phyloP scores from a whole-genome alignment of 2,329 filamentous ascomycete genomes.

The Nemania diffusa region DNA sequence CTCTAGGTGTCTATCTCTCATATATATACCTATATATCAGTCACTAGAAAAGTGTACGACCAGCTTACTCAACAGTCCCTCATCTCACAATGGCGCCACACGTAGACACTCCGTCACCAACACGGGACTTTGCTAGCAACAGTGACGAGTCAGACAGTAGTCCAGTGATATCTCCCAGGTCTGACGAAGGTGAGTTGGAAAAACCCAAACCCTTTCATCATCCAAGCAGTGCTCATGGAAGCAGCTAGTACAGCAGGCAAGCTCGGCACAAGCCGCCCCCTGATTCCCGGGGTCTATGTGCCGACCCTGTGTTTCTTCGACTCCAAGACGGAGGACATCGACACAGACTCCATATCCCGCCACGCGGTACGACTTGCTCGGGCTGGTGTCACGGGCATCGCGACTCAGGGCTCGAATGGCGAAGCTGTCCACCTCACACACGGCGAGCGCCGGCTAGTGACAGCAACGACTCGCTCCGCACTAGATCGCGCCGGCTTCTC shows the following conservation, averaged over 20 bases:
- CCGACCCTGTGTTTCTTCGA: constrained; percentile 81
- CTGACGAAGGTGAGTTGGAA: constrained; percentile 6
- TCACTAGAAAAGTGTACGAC: not conserved
- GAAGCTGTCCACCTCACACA: constrained; percentile 83
- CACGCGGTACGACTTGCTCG: constrained; percentile 76
- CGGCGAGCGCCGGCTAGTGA: constrained; percentile 75
- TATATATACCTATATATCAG: not conserved
- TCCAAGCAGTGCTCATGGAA: constrained; percentile 6
- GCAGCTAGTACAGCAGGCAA: constrained; percentile 1
- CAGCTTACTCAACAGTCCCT: not conserved
- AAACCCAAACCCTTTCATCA: not conserved
- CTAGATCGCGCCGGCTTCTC: constrained; percentile 73
- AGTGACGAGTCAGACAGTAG: constrained; percentile 4
- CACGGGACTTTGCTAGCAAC: not conserved
- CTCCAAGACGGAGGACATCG: constrained; percentile 71
- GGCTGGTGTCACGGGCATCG: constrained; percentile 77
- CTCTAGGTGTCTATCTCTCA: not conserved
- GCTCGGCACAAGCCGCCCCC: constrained; percentile 48
- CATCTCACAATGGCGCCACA: constrained; percentile 27
- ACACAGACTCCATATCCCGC: constrained; percentile 67
- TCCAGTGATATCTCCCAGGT: not conserved
- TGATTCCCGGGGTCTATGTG: constrained; percentile 72
- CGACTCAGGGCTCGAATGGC: constrained; percentile 83
- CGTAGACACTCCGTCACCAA: constrained; percentile 22
- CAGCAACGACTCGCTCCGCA: constrained; percentile 74